Evolutionary conservation across 78 protist genomes (phyloP), one percentile per base, ranked within the genome.

Genomic region (Guillardia theta): DNA sequence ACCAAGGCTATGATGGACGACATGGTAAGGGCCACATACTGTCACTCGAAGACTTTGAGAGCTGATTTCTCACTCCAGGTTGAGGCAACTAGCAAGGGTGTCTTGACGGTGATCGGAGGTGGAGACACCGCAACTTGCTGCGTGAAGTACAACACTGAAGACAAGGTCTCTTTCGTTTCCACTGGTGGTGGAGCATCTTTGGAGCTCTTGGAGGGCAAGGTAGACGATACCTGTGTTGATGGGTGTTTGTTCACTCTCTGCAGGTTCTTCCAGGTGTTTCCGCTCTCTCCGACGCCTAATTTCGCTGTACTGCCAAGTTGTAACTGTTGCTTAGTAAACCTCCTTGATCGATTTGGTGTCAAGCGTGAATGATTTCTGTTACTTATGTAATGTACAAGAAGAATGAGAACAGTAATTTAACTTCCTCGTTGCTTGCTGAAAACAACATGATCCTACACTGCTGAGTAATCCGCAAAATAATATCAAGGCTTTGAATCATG

Each of bases 161-260:
- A 78, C 90, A 78, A 78, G 90, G 90, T 70, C 46, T 48, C 93
- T 47, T 93, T 83, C 95, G 54, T 93, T 64, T 92, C 95, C 58
- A 95, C 96, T 24, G 96, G 99, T 18, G 99, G 99, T 39, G 99
- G 99, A 47, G 99, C 99, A 8, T 97, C 99, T 24, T 97, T 99
- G 33, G 99, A 99, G 97, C 98, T 99, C 33, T 96, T 99, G 45
- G 99, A 98, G 93, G 99, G 99, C 87, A 48, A 88, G 64, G 90
- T 80, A 27, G 4, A 44, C 44, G 37, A 64, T 22, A 6, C 43
- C 8, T 3, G 47, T 44, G 58, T 8, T 58, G 70, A 6, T 58
- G 27, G 39, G 70, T 76, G 87, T 76, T 76, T 3, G n/a, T 27
- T 0, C 48, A n/a, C n/a, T n/a, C 37, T 76, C 47, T 6, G 4